Evolutionary conservation across 106 monocot species (phyloP), one percentile per base, ranked within the genome.

Genomic region (Phalaenopsis aphrodite): DNA sequence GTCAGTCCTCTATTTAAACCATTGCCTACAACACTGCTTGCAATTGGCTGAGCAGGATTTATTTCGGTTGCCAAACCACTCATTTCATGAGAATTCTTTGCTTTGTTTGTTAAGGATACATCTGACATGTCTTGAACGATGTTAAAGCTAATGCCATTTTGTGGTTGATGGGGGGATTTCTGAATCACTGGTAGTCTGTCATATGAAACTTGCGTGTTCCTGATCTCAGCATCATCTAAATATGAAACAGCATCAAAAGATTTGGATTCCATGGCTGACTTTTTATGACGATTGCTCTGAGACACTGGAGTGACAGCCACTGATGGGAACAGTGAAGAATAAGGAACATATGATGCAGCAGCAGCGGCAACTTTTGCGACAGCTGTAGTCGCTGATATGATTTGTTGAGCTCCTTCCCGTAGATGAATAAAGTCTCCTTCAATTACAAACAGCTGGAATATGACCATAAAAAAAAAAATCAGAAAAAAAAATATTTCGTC

Each of bases 301-400:
- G 98, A 90, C 82, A 94, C 87, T 17, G 98, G 98, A 84, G 98
- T 98, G 18, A 98, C 85, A 77, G 94, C 98, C 74, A 98, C 88
- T 47, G 98, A 89, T 16, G 88, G 88, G 78, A 94, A 77, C 55
- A 85, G 77, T 73, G 91, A 86, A 66, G 94, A 83, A 82, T 84
- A 96, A 19, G 89, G 81, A 37, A 82, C 77, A 76, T 85, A 85
- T 72, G 88, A 85, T 76, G 92, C 86, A 58, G 92, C 83, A 67
- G 52, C 52, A 52, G 52, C 52, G 77, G 94, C 94, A 83, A 94
- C 90, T 83, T 92, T 92, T 47, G 94, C 98, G 77, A 88, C 90
- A 77, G 98, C 98, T 45, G 90, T 76, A 79, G 92, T 94, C 41
- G 98, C 98, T 24, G 98, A 92, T 46, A 98, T 94, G 66, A 90